Base-by-base conservation (phyloP, 2,329 filamentous ascomycete genomes). In the Sclerotinia glacialis region DNA sequence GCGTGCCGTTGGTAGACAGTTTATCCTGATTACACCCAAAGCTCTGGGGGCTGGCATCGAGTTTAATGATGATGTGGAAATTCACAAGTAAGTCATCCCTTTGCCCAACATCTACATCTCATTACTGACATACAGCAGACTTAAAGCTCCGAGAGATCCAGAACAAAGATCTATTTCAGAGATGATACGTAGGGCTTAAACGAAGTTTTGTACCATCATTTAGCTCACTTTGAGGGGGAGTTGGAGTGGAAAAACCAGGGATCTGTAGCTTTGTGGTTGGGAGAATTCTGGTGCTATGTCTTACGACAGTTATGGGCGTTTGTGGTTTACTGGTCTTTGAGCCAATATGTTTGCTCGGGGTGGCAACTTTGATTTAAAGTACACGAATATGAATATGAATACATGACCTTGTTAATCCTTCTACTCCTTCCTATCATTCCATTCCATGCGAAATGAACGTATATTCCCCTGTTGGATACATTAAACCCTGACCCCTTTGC, bases 21-120 rank as follows among this genome's bases (percentile, higher is more conserved):
- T 96, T 75, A 93, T 99, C 70, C 85, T 99, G 65, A 99, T 99
- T 76, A 97, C 94, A 2, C 95, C 95, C 37, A 96, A 97, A 72
- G 89, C 89, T 56, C 92, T 96, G 75, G 72, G 81, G 81, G 80
- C 87, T 77, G 81, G 83, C 72, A 78, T 84, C 73, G 83, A 82
- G 34, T 79, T 81, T 56, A 76, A 86, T 69, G 83, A 82, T 66
- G 92, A 96, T 74, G 91, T 96, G 68, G 91, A 88, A 75, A 88
- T 95, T 69, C 90, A 91, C 77, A 87, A 89, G 87, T 88, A 79
- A 71, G 82, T 50, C 12, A 7, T 12, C 31, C 18, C 18, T 4
- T 37, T 34, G 11, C 34, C 52, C 21, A 14, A 34, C 23, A 6
- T n/a, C 34, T 23, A 47, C 1, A 61, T 18, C 18, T 26, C 67